Evolutionary conservation across 2,329 filamentous ascomycete species (phyloP).

Genomic region (Fusarium decemcellulare): DNA sequence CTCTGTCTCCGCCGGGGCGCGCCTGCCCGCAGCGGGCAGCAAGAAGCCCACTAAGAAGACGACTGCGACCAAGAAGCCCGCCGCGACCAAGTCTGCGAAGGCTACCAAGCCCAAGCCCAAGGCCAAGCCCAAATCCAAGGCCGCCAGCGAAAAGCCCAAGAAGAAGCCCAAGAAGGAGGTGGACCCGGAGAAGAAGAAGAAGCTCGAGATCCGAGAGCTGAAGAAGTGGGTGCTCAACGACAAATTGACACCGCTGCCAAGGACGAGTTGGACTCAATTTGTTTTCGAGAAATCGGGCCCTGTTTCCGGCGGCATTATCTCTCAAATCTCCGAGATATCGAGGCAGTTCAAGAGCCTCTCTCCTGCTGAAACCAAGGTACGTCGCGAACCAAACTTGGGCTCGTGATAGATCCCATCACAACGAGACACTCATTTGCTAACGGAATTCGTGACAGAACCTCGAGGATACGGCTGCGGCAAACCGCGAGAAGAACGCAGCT

Average conservation of each 20-base stretch:
- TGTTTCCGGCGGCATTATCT: conserved; percentile 19
- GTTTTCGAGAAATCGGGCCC: conserved; percentile 34
- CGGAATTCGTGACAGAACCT: conserved; percentile 46
- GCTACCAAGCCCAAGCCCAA: conserved; percentile 47
- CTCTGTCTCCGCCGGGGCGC: conserved; percentile 48
- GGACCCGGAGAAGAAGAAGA: conserved; percentile 53
- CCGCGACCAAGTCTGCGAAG: conserved; percentile 40
- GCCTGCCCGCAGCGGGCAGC: conserved; percentile 41
- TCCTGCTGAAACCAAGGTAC: conserved; percentile 60
- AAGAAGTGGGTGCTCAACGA: conserved; percentile 59
- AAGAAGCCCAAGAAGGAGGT: conserved; percentile 52
- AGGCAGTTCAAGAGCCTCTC: conserved; percentile 57
- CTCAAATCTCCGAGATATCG: conserved; percentile 47
- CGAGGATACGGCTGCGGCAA: conserved; percentile 52
- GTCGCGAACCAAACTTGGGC: conserved; percentile 22
- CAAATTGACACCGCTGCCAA: conserved; percentile 54
- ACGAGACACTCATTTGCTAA: conserved; percentile 7
- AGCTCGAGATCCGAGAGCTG: conserved; percentile 52
- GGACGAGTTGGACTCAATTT: conserved; percentile 56
- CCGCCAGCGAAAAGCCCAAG: conserved; percentile 47
- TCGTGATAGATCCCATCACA: no score
- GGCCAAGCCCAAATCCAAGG: conserved; percentile 45
- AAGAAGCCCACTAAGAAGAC: conserved; percentile 39
- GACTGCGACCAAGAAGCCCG: conserved; percentile 38
- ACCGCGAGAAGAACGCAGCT: conserved; percentile 58